Base-by-base conservation (phyloP, 345 rosid species). In the Rhizophora apiculata region DNA sequence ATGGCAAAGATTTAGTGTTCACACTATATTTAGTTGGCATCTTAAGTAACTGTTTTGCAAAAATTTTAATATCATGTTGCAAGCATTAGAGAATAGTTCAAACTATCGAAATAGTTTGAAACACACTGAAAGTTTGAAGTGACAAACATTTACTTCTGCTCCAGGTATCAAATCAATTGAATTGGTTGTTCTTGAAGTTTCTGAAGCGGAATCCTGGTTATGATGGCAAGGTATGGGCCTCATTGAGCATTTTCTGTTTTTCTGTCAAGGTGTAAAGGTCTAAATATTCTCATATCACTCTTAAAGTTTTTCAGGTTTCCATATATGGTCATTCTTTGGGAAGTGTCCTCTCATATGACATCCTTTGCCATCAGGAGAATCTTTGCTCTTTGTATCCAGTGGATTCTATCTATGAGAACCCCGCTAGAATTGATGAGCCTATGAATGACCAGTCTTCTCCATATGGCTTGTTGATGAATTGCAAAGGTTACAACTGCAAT, bases 281-380 rank as follows among this genome's bases (percentile, higher is more conserved):
- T 60, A 26, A 19, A 62, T 27, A 63, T 27, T 11, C 37, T 46
- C 48, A 63, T 32, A 36, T 55, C 30, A 63, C 19, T 64, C 49
- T 51, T 36, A 20, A 9, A 37, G 60, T n/a, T 49, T 69, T 64
- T 52, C 49, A 95, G 99, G 88, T 95, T 75, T 95, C 99, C 68
- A 68, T 95, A 63, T 92, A 92, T 81, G 98, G 96, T 61, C 99
- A 95, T 80, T 95, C 99, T 72, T 81, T 92, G 88, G 98, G 99
- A 81, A 92, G 98, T 74, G 97, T 95, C 74, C 91, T 92, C 70
- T 95, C 97, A 4, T 95, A 92, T 76, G 99, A 92, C 81, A 95
- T 95, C 73, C 92, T 95, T 67, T 95, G 97, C 81, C 97, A 95
- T 83, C 99, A 95, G 74, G 93, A 92, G 60, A 87, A 78, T 71